A percentile compares a stretch with the other conserved stretches of the same genome.
phyloP scores from a whole-genome alignment of 1,284 basidiomycete genomes.

The Mycosarcoma mackinlayi region DNA sequence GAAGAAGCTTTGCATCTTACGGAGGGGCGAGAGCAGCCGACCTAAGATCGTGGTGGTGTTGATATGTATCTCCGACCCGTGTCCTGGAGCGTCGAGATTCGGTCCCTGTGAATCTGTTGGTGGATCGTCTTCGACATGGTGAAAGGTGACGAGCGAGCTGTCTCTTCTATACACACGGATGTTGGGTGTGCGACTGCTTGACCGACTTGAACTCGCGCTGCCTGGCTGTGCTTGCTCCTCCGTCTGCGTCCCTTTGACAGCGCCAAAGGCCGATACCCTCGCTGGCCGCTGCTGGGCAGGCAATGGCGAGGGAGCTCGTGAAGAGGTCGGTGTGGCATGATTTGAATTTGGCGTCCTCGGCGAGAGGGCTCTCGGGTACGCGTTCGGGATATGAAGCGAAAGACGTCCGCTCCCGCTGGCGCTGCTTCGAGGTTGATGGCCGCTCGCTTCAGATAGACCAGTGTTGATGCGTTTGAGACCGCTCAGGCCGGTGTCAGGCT shows the following conservation, averaged over 20 bases:
- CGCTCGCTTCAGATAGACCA: conserved; percentile 11
- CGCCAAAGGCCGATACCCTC: conserved; percentile 6
- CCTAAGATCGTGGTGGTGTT: not conserved
- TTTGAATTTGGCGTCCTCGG: conserved; percentile 10
- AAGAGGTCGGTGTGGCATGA: conserved; percentile 3
- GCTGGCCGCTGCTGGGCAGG: not conserved
- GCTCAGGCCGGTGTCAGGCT: not conserved
- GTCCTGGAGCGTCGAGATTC: not conserved
- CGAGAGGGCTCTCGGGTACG: conserved; percentile 21
- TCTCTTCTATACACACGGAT: conserved; percentile 15
- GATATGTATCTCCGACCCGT: conserved; percentile 1
- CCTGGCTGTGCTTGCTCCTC: not conserved
- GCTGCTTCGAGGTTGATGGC: conserved; percentile 15
- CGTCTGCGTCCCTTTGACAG: conserved; percentile 12
- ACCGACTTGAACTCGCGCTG: not conserved
- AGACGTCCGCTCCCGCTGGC: conserved; percentile 16
- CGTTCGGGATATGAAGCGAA: conserved; percentile 38
- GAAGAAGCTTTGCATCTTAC: conserved; percentile 8
- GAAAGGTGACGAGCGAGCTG: conserved; percentile 26
- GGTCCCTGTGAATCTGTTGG: not conserved
- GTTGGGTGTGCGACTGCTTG: not conserved
- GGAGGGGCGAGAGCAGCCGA: not conserved
- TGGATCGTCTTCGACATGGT: conserved; percentile 9
- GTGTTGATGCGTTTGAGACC: conserved; percentile 32
- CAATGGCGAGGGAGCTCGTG: conserved; percentile 5